Base-by-base conservation (phyloP, 148 eudicot species). In the Vaccinium macrocarpon region DNA sequence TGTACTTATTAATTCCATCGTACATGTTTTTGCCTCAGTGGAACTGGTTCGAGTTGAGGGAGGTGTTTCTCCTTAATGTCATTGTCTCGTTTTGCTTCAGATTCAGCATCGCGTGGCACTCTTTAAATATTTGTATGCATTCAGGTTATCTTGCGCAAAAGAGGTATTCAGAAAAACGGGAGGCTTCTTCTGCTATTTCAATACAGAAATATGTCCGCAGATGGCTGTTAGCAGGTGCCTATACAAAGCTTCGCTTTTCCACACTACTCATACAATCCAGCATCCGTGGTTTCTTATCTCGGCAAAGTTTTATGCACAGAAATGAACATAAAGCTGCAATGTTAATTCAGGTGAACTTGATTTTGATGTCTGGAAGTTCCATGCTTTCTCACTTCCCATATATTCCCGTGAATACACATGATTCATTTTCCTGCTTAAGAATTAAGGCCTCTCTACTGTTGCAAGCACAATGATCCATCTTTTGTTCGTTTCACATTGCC, bases 271-370 rank as follows among this genome's bases (percentile, higher is more conserved):
- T 97, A 53, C 98, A 97, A 71, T 92, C 97, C 42, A 78, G 93
- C 86, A 89, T 95, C 74, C 94, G 95, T 85, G 95, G 95, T 77
- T 95, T 91, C 85, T 84, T 87, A 29, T 86, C 93, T 75, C 94
- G 96, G 35, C 89, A 85, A 82, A 95, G 87, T 88, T 94, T 91
- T 90, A 80, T 90, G 73, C 79, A 84, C 64, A 89, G 88, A 78
- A 93, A 90, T 89, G 92, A 92, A 83, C 88, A 90, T 72, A 92
- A 87, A 81, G 98, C 99, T 87, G 98, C 97, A 78, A 91, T 89
- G 27, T 46, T 92, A 76, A 95, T 97, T 87, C 98, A 97, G 98
- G 99, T 97, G 59, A 81, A 66, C 46, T 56, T 84, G 29, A 70
- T 74, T 66, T 32, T 27, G 4, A 51, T 16, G 35, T 35, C 19